Evolutionary conservation across 805 yeast genomes (phyloP).

Genomic region (Starmerella floris): DNA sequence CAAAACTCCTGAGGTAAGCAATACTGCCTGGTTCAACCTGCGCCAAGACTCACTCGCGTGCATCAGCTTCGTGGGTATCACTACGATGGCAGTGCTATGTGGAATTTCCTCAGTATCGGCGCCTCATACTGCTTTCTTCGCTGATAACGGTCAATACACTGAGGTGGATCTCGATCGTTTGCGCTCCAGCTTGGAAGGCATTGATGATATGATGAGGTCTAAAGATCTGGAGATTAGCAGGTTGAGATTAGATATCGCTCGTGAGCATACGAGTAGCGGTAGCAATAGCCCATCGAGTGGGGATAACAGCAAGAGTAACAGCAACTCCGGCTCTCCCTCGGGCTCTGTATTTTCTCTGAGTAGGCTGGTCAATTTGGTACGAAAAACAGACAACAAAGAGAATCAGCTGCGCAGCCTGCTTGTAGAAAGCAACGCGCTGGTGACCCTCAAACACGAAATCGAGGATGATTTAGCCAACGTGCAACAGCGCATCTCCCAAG

Average conservation of each 20-base stretch:
- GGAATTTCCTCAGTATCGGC: constrained; percentile 33
- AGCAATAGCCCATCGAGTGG: background rate
- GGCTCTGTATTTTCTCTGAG: constrained; percentile 5
- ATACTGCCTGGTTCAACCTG: constrained; percentile 14
- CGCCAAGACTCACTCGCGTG: constrained; percentile 25
- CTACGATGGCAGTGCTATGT: constrained; percentile 31
- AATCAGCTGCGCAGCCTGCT: constrained; percentile 10
- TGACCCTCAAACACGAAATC: constrained; percentile 25
- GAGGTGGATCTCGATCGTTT: constrained; percentile 26
- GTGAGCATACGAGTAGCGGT: background rate
- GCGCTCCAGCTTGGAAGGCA: constrained; percentile 23
- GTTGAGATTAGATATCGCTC: constrained; percentile 20
- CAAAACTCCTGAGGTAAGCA: background rate
- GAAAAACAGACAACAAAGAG: constrained; percentile 8
- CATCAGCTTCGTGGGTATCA: constrained; percentile 31
- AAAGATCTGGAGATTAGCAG: constrained; percentile 22
- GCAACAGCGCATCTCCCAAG: constrained; percentile 21
- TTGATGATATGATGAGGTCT: constrained; percentile 23
- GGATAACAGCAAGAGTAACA: constrained; percentile 17
- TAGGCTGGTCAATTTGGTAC: constrained; percentile 14
- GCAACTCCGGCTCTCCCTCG: background rate
- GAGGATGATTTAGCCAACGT: constrained; percentile 24
- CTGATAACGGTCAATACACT: constrained; percentile 20
- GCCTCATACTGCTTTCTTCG: constrained; percentile 28
- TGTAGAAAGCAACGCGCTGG: constrained; percentile 28